phyloP scores from a whole-genome alignment of 805 yeast species.

The Ogataea populi-albae region DNA sequence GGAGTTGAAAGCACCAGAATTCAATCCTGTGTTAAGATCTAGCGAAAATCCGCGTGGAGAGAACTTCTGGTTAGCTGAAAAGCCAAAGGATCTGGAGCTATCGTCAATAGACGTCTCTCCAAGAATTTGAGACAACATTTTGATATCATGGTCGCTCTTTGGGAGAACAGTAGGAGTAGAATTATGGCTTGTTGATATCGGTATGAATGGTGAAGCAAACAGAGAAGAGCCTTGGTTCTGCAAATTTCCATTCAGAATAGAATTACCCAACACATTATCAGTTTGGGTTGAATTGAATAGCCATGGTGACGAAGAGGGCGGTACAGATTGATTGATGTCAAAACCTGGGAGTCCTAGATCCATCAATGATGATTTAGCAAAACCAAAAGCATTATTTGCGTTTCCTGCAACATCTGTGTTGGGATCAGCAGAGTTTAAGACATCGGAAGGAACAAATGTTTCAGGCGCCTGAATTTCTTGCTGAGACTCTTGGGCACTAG shows the following conservation, averaged over 20 bases:
- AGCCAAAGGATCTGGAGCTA: conserved; percentile 1
- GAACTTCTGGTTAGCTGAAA: too few relatives aligned
- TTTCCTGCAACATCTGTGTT: too few relatives aligned
- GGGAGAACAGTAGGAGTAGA: background rate
- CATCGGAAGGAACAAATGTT: too few relatives aligned
- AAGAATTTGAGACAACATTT: conserved; percentile 32
- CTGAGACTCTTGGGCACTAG: too few relatives aligned
- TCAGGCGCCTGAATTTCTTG: too few relatives aligned
- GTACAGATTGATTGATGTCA: conserved; percentile 6
- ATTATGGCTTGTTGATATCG: background rate
- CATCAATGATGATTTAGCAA: conserved; percentile 11
- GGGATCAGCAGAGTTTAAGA: too few relatives aligned
- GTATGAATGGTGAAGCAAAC: conserved; percentile 9
- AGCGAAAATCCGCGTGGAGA: too few relatives aligned
- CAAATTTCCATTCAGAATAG: background rate
- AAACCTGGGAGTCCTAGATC: conserved; percentile 12
- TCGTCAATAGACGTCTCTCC: conserved; percentile 5
- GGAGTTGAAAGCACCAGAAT: too few relatives aligned
- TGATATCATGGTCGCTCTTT: conserved; percentile 34
- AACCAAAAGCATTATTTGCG: too few relatives aligned
- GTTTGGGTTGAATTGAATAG: conserved; percentile 5
- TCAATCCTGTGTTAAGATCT: too few relatives aligned
- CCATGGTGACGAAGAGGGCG: conserved; percentile 13
- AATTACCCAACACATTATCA: background rate
- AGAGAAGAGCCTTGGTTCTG: conserved; percentile 5